Base-by-base conservation (phyloP, 495 filamentous ascomycete genomes). In the Podospora appendiculata region DNA sequence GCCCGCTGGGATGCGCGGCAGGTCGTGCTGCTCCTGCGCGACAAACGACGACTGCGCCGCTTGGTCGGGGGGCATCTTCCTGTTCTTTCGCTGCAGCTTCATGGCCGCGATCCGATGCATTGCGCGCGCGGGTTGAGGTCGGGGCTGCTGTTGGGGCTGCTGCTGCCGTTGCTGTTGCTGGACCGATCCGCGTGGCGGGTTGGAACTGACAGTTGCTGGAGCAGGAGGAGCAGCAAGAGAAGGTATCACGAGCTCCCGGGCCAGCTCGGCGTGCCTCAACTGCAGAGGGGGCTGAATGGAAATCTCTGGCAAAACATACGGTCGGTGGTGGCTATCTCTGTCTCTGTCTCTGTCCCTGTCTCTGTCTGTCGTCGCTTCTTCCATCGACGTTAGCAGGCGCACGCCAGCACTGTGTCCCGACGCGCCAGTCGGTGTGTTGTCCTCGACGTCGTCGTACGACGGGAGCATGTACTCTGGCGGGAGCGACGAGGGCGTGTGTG, bases 321-420 rank as follows among this genome's bases (percentile, higher is more conserved):
- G 58, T 66, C 66, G 53, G 13, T 52, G 25, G 25, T 52, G 25
- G 25, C 25, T 25, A 5, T 25, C 25, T 25, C 25, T 40, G 13
- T 65, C 66, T 48, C 58, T 57, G 32, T 33, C 63, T 13, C 25
- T 25, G 25, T 25, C 25, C 5, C 25, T 40, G 13, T 65, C 66
- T 48, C 58, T 57, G 32, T 33, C 63, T 13, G 32, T 7, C 13
- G 8, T 42, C 32, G 64, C 62, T 33, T 76, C 74, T 41, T 79
- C 76, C 60, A 77, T 68, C 11, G 71, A 76, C 32, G 75, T 81
- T 61, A 81, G 60, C 57, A 81, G 63, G 42, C 78, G 69, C n/a
- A 79, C 67, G 52, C 61, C 70, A 44, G 65, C 65, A 48, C 64
- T 65, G 36, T 55, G 54, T 33, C 63, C 52, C 7, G 48, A 60